Evolutionary conservation across 75 land plant species (phyloP).

Genomic region (Cupressus sempervirens): DNA sequence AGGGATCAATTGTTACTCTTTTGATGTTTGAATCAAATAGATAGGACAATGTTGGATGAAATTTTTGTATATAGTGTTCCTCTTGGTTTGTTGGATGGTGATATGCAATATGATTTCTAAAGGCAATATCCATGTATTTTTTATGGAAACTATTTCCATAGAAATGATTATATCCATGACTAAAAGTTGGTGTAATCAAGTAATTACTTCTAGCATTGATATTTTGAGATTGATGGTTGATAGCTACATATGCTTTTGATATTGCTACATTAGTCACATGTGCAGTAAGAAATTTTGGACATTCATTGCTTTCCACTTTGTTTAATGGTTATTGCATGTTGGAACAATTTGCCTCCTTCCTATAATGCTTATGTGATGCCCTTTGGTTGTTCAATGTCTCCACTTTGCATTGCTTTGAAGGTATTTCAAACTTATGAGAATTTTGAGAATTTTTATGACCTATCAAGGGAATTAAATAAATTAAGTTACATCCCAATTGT

Average conservation of each 20-base stretch:
- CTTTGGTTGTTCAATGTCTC: background rate
- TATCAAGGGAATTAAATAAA: background rate
- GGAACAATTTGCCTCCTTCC: background rate
- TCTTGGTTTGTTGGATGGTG: background rate
- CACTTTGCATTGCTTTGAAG: slow-evolving; percentile 1
- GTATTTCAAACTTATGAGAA: background rate
- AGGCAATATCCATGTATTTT: background rate
- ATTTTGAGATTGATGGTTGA: background rate
- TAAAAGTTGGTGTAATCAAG: background rate
- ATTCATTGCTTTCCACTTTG: background rate
- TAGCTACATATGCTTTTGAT: background rate
- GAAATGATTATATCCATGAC: background rate
- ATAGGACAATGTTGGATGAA: background rate
- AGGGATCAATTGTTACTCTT: background rate
- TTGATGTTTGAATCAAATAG: background rate
- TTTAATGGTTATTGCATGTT: background rate
- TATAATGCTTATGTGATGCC: background rate
- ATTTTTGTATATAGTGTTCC: background rate
- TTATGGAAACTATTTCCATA: background rate
- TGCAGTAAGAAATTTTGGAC: background rate
- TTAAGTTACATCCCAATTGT: no score
- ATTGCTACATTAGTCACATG: background rate
- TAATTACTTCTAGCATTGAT: background rate
- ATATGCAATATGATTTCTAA: slow-evolving; percentile 1
- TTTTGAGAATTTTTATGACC: background rate